Conservation (phyloP, 768 basidiomycete genomes). For the Russula abietina region DNA sequence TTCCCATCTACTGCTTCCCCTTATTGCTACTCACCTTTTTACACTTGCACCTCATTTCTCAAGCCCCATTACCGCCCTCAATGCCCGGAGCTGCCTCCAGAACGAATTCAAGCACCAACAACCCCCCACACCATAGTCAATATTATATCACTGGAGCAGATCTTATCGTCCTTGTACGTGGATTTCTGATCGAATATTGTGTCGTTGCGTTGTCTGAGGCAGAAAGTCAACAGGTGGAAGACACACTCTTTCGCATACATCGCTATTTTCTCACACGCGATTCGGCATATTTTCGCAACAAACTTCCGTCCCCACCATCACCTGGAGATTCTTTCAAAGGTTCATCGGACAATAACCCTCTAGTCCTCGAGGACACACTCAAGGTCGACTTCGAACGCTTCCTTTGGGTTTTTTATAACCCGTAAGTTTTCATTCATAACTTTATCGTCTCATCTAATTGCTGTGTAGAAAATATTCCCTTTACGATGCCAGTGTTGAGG, state of each 20-base stretch:
- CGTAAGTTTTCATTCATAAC: conserved; percentile 24
- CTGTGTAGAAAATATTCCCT: conserved; percentile 46
- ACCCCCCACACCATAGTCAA: conserved; percentile 28
- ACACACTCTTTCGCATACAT: conserved; percentile 16
- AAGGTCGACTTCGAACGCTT: conserved; percentile 30
- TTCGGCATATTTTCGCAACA: conserved; percentile 29
- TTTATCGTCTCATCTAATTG: background rate
- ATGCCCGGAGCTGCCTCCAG: background rate
- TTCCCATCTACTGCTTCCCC: background rate
- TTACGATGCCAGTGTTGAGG: conserved; percentile 43
- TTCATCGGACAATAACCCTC: conserved; percentile 29
- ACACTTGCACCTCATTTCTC: background rate
- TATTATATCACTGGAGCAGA: conserved; percentile 55
- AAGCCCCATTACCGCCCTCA: background rate
- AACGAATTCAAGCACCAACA: conserved; percentile 16
- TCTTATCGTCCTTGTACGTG: conserved; percentile 33
- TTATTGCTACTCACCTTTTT: background rate
- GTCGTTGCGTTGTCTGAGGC: background rate
- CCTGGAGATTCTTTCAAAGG: conserved; percentile 26
- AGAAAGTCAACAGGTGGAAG: conserved; percentile 7
- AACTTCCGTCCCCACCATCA: conserved; percentile 23
- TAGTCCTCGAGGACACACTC: conserved; percentile 27
- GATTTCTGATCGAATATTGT: background rate
- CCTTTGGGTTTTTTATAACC: conserved; percentile 33
- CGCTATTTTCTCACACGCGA: conserved; percentile 31